Evolutionary conservation across 2,329 filamentous ascomycete species (phyloP), one percentile per base, ranked within the genome.

Genomic region (Dendrostoma leiphaemia): DNA sequence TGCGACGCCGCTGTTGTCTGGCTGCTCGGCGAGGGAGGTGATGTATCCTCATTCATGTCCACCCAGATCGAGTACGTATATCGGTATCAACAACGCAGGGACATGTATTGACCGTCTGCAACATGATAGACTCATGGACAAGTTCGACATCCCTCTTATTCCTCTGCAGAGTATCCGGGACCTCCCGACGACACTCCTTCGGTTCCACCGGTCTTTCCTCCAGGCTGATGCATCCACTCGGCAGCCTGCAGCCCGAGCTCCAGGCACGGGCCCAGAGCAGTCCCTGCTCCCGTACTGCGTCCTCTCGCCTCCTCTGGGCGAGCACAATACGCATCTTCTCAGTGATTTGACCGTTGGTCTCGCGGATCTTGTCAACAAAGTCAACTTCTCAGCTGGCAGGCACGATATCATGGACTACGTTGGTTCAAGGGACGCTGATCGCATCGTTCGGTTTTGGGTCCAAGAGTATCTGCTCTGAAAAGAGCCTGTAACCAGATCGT

Each of bases 61-160:
- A 63, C 82, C 32, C 77, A 82, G 48, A 65, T 74, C 46, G 64
- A 72, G 75, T 79, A 62, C 60, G 71, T 54, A 8, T 44, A 28
- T 24, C 12, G 4, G 19, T 13, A n/a, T 10, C 9, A 31, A 12
- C 12, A 12, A 8, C 40, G 40, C 40, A 19, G n/a, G n/a, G 12
- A 26, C 21, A 13, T 7, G 3, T 23, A 7, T 28, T 52, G 17
- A 51, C 38, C 17, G 21, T 13, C 15, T 3, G 6, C 5, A 8
- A 12, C 7, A 9, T 24, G 6, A 12, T 47, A 76, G 73, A 6
- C 64, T 75, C 19, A 45, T 71, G 13, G 60, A 62, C 35, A 65
- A 62, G 29, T 61, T 65, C 34, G 64, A 65, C 12, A 60, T 77
- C 7, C 71, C 74, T 5, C 61, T 79, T 32, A 63, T 81, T 17